phyloP scores from a whole-genome alignment of 352 stramenopile species.

The Blastocystis hominis region DNA sequence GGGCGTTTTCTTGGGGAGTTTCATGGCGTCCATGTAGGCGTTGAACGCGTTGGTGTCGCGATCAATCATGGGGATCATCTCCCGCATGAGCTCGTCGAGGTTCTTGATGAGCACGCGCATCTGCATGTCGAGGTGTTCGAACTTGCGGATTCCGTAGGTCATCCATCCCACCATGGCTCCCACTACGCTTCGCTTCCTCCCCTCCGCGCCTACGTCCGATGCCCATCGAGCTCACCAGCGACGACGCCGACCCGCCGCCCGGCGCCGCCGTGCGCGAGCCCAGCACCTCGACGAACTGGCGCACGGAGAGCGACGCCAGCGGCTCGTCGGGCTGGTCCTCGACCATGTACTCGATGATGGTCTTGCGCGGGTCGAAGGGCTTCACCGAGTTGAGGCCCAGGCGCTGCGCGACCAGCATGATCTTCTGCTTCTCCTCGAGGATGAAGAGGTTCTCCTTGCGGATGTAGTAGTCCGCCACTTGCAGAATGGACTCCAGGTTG shows the following conservation, averaged over 20 bases:
- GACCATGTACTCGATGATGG: conserved; percentile 60
- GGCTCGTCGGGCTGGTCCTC: conserved; percentile 42
- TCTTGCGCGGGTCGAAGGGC: conserved; percentile 58
- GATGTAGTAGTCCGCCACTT: conserved; percentile 62
- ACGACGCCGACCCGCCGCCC: conserved; percentile 53
- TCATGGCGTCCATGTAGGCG: conserved; percentile 60
- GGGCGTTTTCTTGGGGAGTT: conserved; percentile 58
- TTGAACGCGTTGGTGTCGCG: conserved; percentile 61
- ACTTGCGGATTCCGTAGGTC: conserved; percentile 61
- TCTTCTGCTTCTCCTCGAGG: conserved; percentile 59
- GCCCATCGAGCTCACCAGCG: conserved; percentile 59
- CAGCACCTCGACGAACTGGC: conserved; percentile 59
- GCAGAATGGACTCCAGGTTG: conserved; percentile 58
- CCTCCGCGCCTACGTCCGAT: conserved; percentile 26
- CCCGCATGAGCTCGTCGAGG: conserved; percentile 54
- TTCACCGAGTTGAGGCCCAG: conserved; percentile 58
- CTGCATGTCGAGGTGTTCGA: conserved; percentile 55
- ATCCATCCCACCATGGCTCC: conserved; percentile 62
- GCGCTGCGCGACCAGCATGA: conserved; percentile 59
- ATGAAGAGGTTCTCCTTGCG: conserved; percentile 62
- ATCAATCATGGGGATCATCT: conserved; percentile 61
- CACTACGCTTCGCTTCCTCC: background rate
- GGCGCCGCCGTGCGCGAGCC: conserved; percentile 57
- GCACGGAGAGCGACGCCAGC: conserved; percentile 59
- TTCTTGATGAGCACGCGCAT: conserved; percentile 61